Evolutionary conservation across 2,329 filamentous ascomycete species (phyloP), one percentile per base, ranked within the genome.

Genomic region (Cladophialophora bantiana): DNA sequence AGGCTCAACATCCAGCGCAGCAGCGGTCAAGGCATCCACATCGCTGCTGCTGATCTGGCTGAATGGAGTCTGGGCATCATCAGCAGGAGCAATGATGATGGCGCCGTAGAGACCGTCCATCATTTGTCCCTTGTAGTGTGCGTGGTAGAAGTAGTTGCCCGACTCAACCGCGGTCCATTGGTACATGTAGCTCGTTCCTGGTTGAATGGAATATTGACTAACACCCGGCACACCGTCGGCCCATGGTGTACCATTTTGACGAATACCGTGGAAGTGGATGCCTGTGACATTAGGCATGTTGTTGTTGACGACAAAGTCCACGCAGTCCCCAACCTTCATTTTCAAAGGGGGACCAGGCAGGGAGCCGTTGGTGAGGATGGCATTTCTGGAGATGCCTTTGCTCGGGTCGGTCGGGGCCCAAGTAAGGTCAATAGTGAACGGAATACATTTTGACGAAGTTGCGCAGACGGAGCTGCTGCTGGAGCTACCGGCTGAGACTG

Each of bases 221-320:
- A 91, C 83, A 40, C 86, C 89, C 0, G 87, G 82, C 1, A 89
- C 85, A 0, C 91, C 91, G 73, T 94, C 91, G 88, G 92, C 91
- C 64, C 84, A 83, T 66, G 88, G 91, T 0, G 90, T 91, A 10
- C 89, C 90, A 71, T 91, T 91, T 74, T 93, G 90, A 74, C 88
- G 92, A 69, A 94, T 83, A 15, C 91, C 91, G 71, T 94, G 91
- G 76, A 91, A 94, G 75, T 94, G 91, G 4, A 94, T 82, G 42
- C 89, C 90, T 12, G 84, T 85, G 71, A 85, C 77, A 70, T 93
- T 90, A 12, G 82, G 80, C 0, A 90, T 86, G 26, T 85, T 82
- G 72, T 94, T 94, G 71, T 86, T 80, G 59, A 93, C 82, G 36
- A 91, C 86, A 52, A 93, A 86, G 63, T 92, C 77, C 7, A 95